A percentile compares a stretch with the other conserved stretches of the same genome.
phyloP scores from a whole-genome alignment of 352 stramenopile species.

The Phytophthora citricola region DNA sequence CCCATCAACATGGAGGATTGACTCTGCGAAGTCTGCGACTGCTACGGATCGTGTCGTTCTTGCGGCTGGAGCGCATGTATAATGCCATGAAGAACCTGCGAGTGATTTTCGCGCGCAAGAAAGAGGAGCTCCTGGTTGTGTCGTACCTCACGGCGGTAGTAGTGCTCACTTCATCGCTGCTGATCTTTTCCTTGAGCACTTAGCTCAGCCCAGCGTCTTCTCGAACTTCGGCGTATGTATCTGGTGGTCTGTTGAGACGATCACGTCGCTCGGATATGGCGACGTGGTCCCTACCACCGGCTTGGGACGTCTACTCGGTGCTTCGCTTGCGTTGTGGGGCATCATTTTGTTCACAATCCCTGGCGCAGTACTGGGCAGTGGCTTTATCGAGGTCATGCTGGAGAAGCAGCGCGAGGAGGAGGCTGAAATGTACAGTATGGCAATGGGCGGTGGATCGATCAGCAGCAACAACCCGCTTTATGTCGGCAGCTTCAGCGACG shows the following conservation, averaged over 20 bases:
- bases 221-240: constrained; percentile 55
- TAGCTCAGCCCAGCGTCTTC: constrained; percentile 54
- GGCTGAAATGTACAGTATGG: constrained; percentile 45
- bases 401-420: constrained; percentile 63
- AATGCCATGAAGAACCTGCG: constrained; percentile 65
- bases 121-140: constrained; percentile 69
- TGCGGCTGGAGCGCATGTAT: constrained; percentile 68
- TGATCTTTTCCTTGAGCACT: constrained; percentile 75
- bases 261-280: constrained; percentile 74
- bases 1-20: constrained; percentile 43
- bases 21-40: constrained; percentile 64
- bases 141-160: constrained; percentile 63
- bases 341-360: constrained; percentile 74
- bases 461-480: constrained; percentile 28
- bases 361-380: constrained; percentile 60
- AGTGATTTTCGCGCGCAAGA: constrained; percentile 61
- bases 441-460: constrained; percentile 25
- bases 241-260: constrained; percentile 73
- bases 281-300: constrained; percentile 61
- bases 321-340: constrained; percentile 58
- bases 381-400: constrained; percentile 78
- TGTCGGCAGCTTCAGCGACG: constrained; percentile 29
- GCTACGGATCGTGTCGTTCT: constrained; percentile 63
- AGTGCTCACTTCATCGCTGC: constrained; percentile 61
- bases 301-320: constrained; percentile 47